A percentile compares a stretch with the other conserved stretches of the same genome.
phyloP scores from a whole-genome alignment of 2,329 filamentous ascomycete species.

The Aspergillus ochraceoroseus region DNA sequence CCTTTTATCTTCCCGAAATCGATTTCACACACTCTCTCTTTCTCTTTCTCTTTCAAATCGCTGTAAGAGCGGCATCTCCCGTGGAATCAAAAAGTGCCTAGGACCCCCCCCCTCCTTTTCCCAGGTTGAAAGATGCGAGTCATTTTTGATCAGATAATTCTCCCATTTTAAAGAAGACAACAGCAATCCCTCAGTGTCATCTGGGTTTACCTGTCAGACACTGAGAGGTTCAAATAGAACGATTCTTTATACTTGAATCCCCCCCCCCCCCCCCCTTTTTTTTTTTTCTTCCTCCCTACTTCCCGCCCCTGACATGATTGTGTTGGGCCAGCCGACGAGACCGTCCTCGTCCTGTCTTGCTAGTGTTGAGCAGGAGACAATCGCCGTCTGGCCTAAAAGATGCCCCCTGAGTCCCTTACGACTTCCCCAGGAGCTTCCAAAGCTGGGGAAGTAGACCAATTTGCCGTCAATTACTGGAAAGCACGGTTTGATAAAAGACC shows the following conservation, averaged over 20 bases:
- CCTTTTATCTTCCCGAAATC: neutral
- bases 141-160: conserved; percentile 10
- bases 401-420: conserved; percentile 17
- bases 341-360: conserved; percentile 19
- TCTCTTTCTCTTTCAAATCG: neutral
- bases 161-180: neutral
- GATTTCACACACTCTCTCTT: conserved; percentile 1
- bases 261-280: neutral
- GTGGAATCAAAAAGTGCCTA: conserved; percentile 8
- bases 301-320: conserved; percentile 22
- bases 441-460: conserved; percentile 13
- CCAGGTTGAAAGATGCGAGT: no score
- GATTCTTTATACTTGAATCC: neutral
- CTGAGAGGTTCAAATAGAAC: conserved; percentile 11
- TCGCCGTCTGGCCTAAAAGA: conserved; percentile 14
- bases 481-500: conserved; percentile 30
- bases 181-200: neutral
- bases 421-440: conserved; percentile 10
- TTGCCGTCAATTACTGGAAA: conserved; percentile 22
- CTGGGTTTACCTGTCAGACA: conserved; percentile 3
- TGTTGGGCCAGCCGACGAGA: conserved; percentile 20
- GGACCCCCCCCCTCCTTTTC: no score
- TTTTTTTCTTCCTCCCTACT: conserved; percentile 8
- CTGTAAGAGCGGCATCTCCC: conserved; percentile 10
- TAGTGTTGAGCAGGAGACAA: conserved; percentile 13